Conservation (phyloP, 768 basidiomycete genomes). For the Psilocybe tampanensis region DNA sequence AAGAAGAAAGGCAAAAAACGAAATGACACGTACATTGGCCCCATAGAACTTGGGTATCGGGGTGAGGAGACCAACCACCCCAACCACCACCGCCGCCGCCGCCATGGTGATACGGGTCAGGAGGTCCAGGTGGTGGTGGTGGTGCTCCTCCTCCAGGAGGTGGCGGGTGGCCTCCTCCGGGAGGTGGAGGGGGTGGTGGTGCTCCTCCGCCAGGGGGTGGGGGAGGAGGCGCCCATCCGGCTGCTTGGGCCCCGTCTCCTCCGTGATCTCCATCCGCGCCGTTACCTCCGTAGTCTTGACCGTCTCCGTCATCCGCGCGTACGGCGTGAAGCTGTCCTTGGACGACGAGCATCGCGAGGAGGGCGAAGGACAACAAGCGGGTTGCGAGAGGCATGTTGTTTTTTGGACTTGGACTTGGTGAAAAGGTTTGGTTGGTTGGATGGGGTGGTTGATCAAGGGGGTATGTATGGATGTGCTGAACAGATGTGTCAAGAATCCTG, state of each 20-base stretch:
- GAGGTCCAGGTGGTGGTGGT: slow-evolving; percentile 5
- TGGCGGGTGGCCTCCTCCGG: too few relatives aligned
- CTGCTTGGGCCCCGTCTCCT: background rate
- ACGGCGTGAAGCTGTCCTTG: slow-evolving; percentile 3
- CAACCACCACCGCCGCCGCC: too few relatives aligned
- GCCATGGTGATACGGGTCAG: background rate
- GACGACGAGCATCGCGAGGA: slow-evolving; percentile 15
- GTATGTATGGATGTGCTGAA: too few relatives aligned
- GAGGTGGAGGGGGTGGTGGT: too few relatives aligned
- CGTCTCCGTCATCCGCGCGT: slow-evolving; percentile 5
- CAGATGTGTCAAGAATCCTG: background rate
- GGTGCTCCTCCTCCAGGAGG: background rate
- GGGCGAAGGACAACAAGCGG: slow-evolving; percentile 17
- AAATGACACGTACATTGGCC: slow-evolving; percentile 28
- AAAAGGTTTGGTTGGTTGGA: background rate
- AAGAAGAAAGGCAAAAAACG: background rate
- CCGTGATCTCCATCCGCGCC: slow-evolving; percentile 3
- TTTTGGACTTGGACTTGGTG: too few relatives aligned
- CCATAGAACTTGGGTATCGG: slow-evolving; percentile 23
- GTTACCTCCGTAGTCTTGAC: background rate
- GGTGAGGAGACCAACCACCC: background rate
- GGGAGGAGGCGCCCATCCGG: too few relatives aligned
- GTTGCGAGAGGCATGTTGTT: slow-evolving; percentile 16
- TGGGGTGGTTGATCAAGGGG: too few relatives aligned
- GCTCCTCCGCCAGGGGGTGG: background rate